These are phyloP conservation scores for Ogataea nonfermentans DNA, from an alignment of 805 yeast species.

Conservation along the genomic window DNA sequence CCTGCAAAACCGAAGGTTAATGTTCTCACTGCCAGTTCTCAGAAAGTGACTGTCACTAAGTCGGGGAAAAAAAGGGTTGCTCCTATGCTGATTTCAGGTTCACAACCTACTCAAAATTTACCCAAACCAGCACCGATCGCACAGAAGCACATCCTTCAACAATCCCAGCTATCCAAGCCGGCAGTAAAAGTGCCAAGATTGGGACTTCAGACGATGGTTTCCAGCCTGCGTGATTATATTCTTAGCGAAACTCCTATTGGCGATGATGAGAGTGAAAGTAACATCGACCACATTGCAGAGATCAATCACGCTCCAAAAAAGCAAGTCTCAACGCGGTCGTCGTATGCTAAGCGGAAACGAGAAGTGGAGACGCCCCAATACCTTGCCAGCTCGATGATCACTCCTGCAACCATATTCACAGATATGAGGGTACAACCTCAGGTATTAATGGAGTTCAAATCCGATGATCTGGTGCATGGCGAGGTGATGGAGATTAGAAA, in stretches of 20 bases:
- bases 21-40: conserved; percentile 26
- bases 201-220: conserved; percentile 64
- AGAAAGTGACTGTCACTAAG: conserved; percentile 63
- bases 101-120: conserved; percentile 3
- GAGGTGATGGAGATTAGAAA: conserved; percentile 29
- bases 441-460: conserved; percentile 26
- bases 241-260: conserved; percentile 28
- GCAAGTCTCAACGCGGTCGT: conserved; percentile 32
- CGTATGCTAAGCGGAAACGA: conserved; percentile 35
- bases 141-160: conserved; percentile 27
- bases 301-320: conserved; percentile 33
- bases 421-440: conserved; percentile 33
- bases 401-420: conserved; percentile 30
- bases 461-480: conserved; percentile 7
- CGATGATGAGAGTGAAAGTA: conserved; percentile 39
- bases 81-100: conserved; percentile 58
- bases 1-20: conserved; percentile 13
- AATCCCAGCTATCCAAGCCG: conserved; percentile 37
- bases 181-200: conserved; percentile 56
- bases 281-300: conserved; percentile 44
- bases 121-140: conserved; percentile 5
- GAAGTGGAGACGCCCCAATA: conserved; percentile 33
- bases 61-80: conserved; percentile 76
- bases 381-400: conserved; percentile 23
- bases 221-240: conserved; percentile 48